These are phyloP conservation scores for Monotropa hypopitys DNA, from an alignment of 179 eudicot species.

Conservation along the genomic window DNA sequence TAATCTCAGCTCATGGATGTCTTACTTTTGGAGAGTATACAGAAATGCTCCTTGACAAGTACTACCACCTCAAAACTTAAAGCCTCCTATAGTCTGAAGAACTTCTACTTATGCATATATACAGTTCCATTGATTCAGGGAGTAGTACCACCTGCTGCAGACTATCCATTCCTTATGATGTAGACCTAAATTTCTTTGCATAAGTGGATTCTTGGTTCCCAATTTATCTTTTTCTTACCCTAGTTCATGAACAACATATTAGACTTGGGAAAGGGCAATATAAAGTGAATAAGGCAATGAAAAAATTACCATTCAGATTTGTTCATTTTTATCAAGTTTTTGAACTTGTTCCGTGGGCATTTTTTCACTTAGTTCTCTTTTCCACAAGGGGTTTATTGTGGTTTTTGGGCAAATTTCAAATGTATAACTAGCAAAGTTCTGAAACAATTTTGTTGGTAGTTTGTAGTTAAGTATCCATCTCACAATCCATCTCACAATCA, in stretches of 20 bases:
- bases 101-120: neutral
- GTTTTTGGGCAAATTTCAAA: neutral
- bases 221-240: neutral
- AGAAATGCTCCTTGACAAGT: slow-evolving; percentile 87
- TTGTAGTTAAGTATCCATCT: too few relatives aligned
- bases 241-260: neutral
- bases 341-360: neutral
- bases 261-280: neutral
- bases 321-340: neutral
- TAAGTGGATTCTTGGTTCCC: neutral
- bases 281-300: neutral
- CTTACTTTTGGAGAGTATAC: slow-evolving; percentile 88
- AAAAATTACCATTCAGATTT: neutral
- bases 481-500: too few relatives aligned
- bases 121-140: neutral
- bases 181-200: neutral
- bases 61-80: slow-evolving; percentile 46
- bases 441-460: neutral
- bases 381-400: neutral
- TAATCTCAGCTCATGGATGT: slow-evolving; percentile 48
- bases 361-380: neutral
- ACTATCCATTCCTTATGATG: neutral
- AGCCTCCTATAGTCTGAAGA: neutral
- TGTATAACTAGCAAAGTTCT: neutral
- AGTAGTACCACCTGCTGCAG: neutral